Percentiles rank a stretch among this genome's conserved stretches.
phyloP scores from a whole-genome alignment of 208 protist genomes.

The Trypanosoma avium region DNA sequence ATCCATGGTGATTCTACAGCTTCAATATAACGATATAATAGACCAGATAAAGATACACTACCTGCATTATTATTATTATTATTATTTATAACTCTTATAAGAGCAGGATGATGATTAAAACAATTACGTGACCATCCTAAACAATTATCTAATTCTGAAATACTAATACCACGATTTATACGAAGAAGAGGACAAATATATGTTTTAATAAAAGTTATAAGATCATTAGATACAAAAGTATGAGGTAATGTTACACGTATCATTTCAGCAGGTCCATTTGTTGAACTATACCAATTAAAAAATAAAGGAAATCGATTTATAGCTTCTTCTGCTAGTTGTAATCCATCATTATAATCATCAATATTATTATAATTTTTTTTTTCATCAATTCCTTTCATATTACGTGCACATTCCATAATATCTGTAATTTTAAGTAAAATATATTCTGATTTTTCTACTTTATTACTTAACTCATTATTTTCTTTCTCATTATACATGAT shows the following conservation, averaged over 20 bases:
- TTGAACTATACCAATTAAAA: constrained; percentile 8
- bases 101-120: constrained; percentile 25
- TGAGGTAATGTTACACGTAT: constrained; percentile 15
- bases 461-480: no score
- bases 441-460: no score
- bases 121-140: constrained; percentile 26
- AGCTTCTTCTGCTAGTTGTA: constrained; percentile 12
- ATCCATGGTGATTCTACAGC: constrained; percentile 5
- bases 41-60: constrained; percentile 18
- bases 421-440: no score
- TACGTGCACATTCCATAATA: no score
- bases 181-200: constrained; percentile 41
- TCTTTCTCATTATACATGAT: no score
- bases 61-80: constrained; percentile 7
- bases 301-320: constrained; percentile 27
- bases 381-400: background rate
- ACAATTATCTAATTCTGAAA: constrained; percentile 25
- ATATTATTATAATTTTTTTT: background rate
- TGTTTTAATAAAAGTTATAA: constrained; percentile 20
- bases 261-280: background rate
- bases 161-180: constrained; percentile 1
- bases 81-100: background rate
- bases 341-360: background rate
- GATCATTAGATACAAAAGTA: background rate
- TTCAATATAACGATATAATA: constrained; percentile 30